phyloP scores from a whole-genome alignment of 2,329 filamentous ascomycete genomes.

The Colletotrichum sp. region DNA sequence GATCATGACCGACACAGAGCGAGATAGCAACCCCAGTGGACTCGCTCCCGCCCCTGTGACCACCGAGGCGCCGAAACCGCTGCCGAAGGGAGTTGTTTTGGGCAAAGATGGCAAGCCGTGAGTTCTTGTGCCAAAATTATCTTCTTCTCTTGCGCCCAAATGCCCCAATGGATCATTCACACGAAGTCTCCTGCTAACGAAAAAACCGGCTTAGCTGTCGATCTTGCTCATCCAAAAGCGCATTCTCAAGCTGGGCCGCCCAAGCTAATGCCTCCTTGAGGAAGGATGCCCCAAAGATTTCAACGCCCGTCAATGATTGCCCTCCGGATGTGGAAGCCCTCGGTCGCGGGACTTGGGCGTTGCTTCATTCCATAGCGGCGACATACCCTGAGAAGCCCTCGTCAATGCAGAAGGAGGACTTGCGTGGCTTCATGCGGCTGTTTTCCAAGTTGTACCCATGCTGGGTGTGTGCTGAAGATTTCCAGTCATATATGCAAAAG shows the following conservation, averaged over 20 bases:
- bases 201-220: slow-evolving; percentile 62
- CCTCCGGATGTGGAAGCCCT: slow-evolving; percentile 89
- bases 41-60: background rate
- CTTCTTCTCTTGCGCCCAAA: background rate
- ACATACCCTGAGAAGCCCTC: slow-evolving; percentile 79
- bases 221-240: slow-evolving; percentile 60
- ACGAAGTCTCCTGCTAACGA: background rate
- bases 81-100: slow-evolving; percentile 76
- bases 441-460: slow-evolving; percentile 93
- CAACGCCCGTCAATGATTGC: slow-evolving; percentile 65
- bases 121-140: slow-evolving; percentile 37
- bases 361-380: slow-evolving; percentile 90
- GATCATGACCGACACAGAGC: slow-evolving; percentile 2
- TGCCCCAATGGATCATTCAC: background rate
- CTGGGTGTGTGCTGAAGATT: slow-evolving; percentile 94
- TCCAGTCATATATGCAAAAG: slow-evolving; percentile 78
- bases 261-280: slow-evolving; percentile 51
- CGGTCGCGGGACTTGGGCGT: slow-evolving; percentile 89
- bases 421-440: slow-evolving; percentile 76
- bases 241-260: slow-evolving; percentile 67
- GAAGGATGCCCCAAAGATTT: slow-evolving; percentile 33
- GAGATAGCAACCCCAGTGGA: background rate
- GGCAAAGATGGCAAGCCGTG: slow-evolving; percentile 87
- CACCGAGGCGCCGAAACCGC: slow-evolving; percentile 51
- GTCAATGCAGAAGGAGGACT: slow-evolving; percentile 73